A percentile compares a stretch with the other conserved stretches of the same genome.
Conservation (phyloP, 2,329 filamentous ascomycete genomes). For the Fusarium sp. region DNA sequence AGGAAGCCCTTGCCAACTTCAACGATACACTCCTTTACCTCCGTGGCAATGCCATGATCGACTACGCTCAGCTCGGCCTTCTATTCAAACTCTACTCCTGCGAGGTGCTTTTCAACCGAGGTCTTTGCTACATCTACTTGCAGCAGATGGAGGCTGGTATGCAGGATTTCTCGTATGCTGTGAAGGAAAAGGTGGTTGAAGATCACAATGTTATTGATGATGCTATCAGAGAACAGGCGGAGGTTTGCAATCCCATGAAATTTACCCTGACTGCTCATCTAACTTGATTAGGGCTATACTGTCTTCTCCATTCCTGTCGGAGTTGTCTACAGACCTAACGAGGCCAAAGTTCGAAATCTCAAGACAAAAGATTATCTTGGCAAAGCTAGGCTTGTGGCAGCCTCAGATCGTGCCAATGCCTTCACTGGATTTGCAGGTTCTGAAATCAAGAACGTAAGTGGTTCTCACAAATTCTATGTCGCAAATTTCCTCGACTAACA, state of each 20-base stretch:
- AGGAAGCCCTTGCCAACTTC: slow-evolving; percentile 97
- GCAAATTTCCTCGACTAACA: slow-evolving; percentile 19
- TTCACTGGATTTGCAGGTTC: slow-evolving; percentile 84
- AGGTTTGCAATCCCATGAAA: slow-evolving; percentile 63
- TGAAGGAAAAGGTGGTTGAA: slow-evolving; percentile 94
- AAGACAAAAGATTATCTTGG: slow-evolving; percentile 98
- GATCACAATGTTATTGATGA: slow-evolving; percentile 99
- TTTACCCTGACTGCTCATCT: slow-evolving; percentile 26
- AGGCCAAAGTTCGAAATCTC: slow-evolving; percentile 97
- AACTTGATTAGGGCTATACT: slow-evolving; percentile 79
- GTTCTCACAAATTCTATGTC: not conserved
- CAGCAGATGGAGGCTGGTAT: slow-evolving; percentile 91
- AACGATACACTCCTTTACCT: slow-evolving; percentile 97
- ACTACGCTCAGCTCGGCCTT: slow-evolving; percentile 94
- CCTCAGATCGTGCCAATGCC: slow-evolving; percentile 80
- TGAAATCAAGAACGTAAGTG: slow-evolving; percentile 76
- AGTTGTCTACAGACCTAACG: slow-evolving; percentile 93
- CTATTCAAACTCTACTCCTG: slow-evolving; percentile 98
- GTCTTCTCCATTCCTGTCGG: slow-evolving; percentile 98
- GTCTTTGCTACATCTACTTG: slow-evolving; percentile 96
- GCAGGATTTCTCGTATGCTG: slow-evolving; percentile 88
- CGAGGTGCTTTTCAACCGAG: slow-evolving; percentile 96
- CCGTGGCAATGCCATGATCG: slow-evolving; percentile 95
- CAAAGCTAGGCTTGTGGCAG: slow-evolving; percentile 92
- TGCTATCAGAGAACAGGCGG: slow-evolving; percentile 90